phyloP scores from a whole-genome alignment of 75 land plant species.

The Picea glauca region DNA sequence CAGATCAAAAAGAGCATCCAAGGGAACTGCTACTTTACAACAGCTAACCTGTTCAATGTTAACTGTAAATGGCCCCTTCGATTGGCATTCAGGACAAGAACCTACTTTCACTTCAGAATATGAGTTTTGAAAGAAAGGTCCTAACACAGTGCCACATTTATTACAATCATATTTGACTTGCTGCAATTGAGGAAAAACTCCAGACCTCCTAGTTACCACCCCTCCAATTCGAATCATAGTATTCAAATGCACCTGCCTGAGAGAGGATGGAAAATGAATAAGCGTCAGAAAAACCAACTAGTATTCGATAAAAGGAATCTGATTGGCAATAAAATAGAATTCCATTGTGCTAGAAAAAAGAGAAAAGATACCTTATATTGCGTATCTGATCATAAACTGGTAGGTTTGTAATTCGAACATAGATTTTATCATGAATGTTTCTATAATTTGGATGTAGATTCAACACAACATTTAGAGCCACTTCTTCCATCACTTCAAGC shows the following conservation, averaged over 20 bases:
- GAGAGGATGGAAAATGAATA: not conserved
- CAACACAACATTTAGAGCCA: constrained; percentile 69
- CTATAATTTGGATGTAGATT: constrained; percentile 78
- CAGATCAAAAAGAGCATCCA: not conserved
- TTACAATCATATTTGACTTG: constrained; percentile 96
- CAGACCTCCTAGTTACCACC: constrained; percentile 94
- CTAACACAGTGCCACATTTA: constrained; percentile 83
- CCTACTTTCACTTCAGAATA: constrained; percentile 97
- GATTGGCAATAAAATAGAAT: not conserved
- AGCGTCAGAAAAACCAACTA: not conserved
- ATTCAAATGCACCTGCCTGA: constrained; percentile 91
- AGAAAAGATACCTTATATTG: constrained; percentile 70
- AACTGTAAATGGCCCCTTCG: constrained; percentile 92
- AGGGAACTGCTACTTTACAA: not conserved
- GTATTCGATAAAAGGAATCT: not conserved
- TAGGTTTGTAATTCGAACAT: constrained; percentile 79
- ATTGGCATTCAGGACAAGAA: constrained; percentile 98
- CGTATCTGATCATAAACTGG: constrained; percentile 97
- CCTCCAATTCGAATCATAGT: constrained; percentile 96
- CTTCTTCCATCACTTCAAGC: constrained; percentile 97
- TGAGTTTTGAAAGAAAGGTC: constrained; percentile 93
- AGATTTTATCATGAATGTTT: constrained; percentile 88
- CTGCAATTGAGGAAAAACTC: constrained; percentile 97
- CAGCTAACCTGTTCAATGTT: constrained; percentile 83
- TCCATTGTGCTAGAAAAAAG: not conserved